phyloP scores from a whole-genome alignment of 352 stramenopile species.

The Phytophthora sp. region DNA sequence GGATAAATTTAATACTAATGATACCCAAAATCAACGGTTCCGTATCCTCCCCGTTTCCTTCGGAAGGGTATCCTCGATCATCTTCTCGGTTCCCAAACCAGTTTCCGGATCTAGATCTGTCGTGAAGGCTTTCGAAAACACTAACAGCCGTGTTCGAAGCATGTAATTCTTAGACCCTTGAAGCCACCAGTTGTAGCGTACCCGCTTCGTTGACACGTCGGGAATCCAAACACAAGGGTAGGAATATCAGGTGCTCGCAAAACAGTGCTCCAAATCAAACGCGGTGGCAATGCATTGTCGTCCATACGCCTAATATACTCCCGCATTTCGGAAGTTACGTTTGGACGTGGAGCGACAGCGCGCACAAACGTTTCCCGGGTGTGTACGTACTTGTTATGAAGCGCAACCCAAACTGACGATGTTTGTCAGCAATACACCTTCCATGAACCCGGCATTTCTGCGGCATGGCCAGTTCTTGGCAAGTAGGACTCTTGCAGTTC shows the following conservation, averaged over 20 bases:
- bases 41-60: no score
- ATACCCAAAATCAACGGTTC: no score
- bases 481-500: neutral
- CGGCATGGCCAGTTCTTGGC: neutral
- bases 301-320: neutral
- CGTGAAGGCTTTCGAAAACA: no score
- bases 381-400: neutral
- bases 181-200: no score
- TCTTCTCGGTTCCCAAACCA: no score
- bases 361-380: neutral
- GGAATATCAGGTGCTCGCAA: neutral
- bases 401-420: neutral
- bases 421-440: neutral
- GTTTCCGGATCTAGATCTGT: no score
- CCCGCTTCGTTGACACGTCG: no score
- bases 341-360: neutral
- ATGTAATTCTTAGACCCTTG: no score
- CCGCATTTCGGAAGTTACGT: neutral
- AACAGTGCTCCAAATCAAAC: neutral
- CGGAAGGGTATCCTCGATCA: no score
- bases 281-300: neutral
- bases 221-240: no score
- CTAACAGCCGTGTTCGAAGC: no score
- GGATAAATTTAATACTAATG: no score
- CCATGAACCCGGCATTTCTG: neutral